phyloP scores from a whole-genome alignment of 148 eudicot genomes.

The Fallopia convolvulus region DNA sequence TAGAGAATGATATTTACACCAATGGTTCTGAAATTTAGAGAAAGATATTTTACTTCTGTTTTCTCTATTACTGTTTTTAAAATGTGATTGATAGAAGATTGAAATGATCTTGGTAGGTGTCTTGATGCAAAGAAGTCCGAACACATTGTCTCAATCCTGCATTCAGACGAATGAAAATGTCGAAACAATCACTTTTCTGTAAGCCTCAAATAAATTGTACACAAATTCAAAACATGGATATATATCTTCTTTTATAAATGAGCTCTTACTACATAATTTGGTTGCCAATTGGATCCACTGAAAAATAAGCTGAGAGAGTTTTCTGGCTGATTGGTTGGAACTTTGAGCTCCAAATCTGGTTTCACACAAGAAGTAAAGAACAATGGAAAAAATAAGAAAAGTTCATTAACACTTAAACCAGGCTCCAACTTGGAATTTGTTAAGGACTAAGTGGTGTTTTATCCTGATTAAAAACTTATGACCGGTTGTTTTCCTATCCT shows the following conservation, averaged over 20 bases:
- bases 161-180: not conserved
- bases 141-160: not conserved
- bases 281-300: slow-evolving; percentile 76
- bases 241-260: not conserved
- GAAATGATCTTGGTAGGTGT: no score
- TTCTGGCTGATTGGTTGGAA: slow-evolving; percentile 45
- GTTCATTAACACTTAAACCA: no score
- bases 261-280: slow-evolving; percentile 55
- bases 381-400: no score
- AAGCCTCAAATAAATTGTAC: not conserved
- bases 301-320: slow-evolving; percentile 39
- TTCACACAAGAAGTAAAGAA: not conserved
- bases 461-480: no score
- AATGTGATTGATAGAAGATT: no score
- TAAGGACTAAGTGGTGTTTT: no score
- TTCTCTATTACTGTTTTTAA: no score
- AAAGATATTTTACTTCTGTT: no score
- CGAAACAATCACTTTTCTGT: not conserved
- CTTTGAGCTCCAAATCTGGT: slow-evolving; percentile 69
- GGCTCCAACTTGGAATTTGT: no score
- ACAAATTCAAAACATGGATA: not conserved
- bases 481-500: no score
- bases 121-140: not conserved
- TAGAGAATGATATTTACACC: no score
- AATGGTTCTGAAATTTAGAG: no score